phyloP scores from a whole-genome alignment of 495 filamentous ascomycete genomes.

The Penicillium paradoxum region DNA sequence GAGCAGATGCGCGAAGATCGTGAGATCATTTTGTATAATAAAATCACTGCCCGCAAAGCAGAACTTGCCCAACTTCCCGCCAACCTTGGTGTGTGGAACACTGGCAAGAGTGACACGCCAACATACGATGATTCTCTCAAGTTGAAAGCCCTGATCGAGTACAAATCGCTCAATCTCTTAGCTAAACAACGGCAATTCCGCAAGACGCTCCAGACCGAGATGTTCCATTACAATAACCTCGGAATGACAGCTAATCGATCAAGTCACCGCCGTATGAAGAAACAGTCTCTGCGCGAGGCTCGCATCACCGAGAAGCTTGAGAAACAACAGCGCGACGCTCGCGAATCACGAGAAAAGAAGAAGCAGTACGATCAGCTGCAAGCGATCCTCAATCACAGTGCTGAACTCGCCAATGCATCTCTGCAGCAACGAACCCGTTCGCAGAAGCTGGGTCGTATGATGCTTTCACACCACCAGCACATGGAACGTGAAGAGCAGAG shows the following conservation, averaged over 20 bases:
- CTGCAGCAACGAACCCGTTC: constrained; percentile 57
- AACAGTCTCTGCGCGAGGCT: constrained; percentile 90
- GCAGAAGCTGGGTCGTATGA: constrained; percentile 81
- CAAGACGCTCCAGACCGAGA: constrained; percentile 77
- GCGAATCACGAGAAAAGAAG: constrained; percentile 90
- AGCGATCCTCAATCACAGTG: constrained; percentile 62
- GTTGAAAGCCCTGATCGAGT: constrained; percentile 85
- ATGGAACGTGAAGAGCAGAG: constrained; percentile 99
- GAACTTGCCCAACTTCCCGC: constrained; percentile 78
- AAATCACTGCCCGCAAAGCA: constrained; percentile 72
- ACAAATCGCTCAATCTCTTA: constrained; percentile 77
- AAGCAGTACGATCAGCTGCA: constrained; percentile 87
- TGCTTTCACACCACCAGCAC: constrained; percentile 82
- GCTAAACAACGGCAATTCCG: constrained; percentile 80
- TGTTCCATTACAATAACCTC: constrained; percentile 89
- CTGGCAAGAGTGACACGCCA: constrained; percentile 60
- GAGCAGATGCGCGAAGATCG: constrained; percentile 78
- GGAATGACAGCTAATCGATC: constrained; percentile 91
- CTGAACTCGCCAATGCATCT: constrained; percentile 56
- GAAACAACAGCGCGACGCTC: constrained; percentile 94
- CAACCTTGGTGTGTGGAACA: constrained; percentile 80
- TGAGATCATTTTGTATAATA: constrained; percentile 83
- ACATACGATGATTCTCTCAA: constrained; percentile 78
- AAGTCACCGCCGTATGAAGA: constrained; percentile 89
- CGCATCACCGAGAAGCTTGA: constrained; percentile 96